Evolutionary conservation across 345 rosid genomes (phyloP), one percentile per base, ranked within the genome.

Genomic region (Salix brachista): DNA sequence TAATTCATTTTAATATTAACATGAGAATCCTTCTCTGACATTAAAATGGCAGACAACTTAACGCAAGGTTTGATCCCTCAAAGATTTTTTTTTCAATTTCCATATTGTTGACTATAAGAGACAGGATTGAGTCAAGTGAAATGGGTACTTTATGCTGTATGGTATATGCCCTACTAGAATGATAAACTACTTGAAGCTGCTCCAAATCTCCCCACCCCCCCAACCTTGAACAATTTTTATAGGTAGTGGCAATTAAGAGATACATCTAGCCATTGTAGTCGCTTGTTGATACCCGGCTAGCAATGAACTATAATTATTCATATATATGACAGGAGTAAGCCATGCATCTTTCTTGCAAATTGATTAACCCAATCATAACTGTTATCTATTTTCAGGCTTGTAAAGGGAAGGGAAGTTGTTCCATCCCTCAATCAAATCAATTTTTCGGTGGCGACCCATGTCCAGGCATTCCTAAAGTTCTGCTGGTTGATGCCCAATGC

Each of bases 401-500:
- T 58, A 50, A 81, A 28, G 87, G 86, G 74, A 89, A 85, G 85
- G 71, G 73, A 39, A 80, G 34, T 77, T 90, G 94, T 60, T 78
- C 84, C 6, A 75, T 90, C 18, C 71, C 84, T 8, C 82, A 80
- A 34, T 85, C 85, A 79, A 83, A 71, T 75, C 25, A 74, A 60
- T 75, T 73, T 54, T 89, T 90, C 70, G 85, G 83, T 8, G 82
- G 78, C 18, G 89, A 87, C 73, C 83, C 92, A 58, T 89, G 91
- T 74, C 85, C 88, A 48, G 87, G 88, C 77, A 75, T 71, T 71
- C 80, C 79, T 14, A 88, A 88, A 80, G 71, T 87, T 75, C 79
- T 89, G 77, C 81, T 88, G 75, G 90, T 91, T 70, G 91, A 84
- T 74, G 92, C 88, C 62, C 75, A 81, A 42, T 91, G 93, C 86